Conservation (phyloP, 1,284 basidiomycete genomes). For the Cryptococcus sp. region DNA sequence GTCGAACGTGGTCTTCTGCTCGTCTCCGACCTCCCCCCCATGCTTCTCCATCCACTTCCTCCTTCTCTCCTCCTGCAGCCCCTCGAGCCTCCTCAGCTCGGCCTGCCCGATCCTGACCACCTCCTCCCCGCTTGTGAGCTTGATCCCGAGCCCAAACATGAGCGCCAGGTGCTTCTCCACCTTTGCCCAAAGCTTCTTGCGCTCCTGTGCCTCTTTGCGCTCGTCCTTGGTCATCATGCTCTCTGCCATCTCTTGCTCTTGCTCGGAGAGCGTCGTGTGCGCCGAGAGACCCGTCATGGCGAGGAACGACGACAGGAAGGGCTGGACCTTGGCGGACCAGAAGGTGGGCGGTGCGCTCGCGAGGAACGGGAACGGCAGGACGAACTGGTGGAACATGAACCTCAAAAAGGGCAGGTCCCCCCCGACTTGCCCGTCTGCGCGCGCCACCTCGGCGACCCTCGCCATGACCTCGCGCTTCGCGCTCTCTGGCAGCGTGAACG, state of each 20-base stretch:
- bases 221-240: conserved; percentile 52
- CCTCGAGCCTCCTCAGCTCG: conserved; percentile 72
- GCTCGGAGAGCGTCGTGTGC: conserved; percentile 40
- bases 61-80: conserved; percentile 58
- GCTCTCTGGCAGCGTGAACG: conserved; percentile 64
- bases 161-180: conserved; percentile 78
- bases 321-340: conserved; percentile 88
- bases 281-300: conserved; percentile 55
- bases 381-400: conserved; percentile 84
- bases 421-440: conserved; percentile 18
- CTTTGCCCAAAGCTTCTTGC: conserved; percentile 64
- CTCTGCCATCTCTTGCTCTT: conserved; percentile 35
- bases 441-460: conserved; percentile 24
- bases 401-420: conserved; percentile 77
- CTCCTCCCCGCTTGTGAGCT: conserved; percentile 75
- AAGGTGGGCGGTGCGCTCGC: conserved; percentile 78
- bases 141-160: conserved; percentile 74
- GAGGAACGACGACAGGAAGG: conserved; percentile 77
- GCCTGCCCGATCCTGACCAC: conserved; percentile 78
- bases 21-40: conserved; percentile 31
- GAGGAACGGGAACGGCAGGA: conserved; percentile 91
- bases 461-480: conserved; percentile 54
- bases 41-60: conserved; percentile 48
- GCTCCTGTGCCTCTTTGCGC: conserved; percentile 57
- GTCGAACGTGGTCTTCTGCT: conserved; percentile 57